Base-by-base conservation (phyloP, 2,329 filamentous ascomycete species). In the Tolypocladium amazonense region DNA sequence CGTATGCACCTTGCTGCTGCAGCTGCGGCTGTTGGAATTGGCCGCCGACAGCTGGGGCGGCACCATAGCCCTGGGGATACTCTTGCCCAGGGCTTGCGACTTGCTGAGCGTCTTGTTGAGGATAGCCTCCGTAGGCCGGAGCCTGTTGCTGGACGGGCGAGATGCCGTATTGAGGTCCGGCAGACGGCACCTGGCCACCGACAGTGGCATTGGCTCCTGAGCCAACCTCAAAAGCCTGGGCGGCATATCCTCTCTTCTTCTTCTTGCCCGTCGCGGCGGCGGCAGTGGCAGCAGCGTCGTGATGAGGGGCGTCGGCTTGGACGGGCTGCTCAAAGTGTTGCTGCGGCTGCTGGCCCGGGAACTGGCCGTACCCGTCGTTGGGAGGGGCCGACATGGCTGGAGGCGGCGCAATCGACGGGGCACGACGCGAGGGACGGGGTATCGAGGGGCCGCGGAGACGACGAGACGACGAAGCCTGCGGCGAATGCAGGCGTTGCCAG, bases 201-300 rank as follows among this genome's bases (percentile, higher is more conserved):
- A 72, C 73, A 59, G 73, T 76, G 59, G 88, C 86, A 81, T 97
- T 97, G 70, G 89, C 90, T 68, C 93, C 94, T 57, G 84, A 83
- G 57, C 89, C 91, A 68, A 97, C 94, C 61, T 96, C 93, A 75
- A 96, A 99, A 54, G 93, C 93, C 74, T 95, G 89, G 60, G 90
- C 90, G 59, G 94, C 94, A 78, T 97, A 97, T 60, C 89, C 88
- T 79, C 92, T 85, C 83, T 96, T 96, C 85, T 96, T 97, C 79
- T 92, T 92, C 74, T 83, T 87, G 63, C 77, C 81, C 55, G 78
- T 77, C 52, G 79, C 79, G 56, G 79, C 78, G 37, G 75, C 69
- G 52, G 65, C 70, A 25, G 66, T 62, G 35, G 55, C 38, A 20
- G 27, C 38, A 12, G 52, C 47, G 37, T 69, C 66, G 38, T 63